phyloP scores from a whole-genome alignment of 495 filamentous ascomycete genomes.

The Cryomyces minteri region DNA sequence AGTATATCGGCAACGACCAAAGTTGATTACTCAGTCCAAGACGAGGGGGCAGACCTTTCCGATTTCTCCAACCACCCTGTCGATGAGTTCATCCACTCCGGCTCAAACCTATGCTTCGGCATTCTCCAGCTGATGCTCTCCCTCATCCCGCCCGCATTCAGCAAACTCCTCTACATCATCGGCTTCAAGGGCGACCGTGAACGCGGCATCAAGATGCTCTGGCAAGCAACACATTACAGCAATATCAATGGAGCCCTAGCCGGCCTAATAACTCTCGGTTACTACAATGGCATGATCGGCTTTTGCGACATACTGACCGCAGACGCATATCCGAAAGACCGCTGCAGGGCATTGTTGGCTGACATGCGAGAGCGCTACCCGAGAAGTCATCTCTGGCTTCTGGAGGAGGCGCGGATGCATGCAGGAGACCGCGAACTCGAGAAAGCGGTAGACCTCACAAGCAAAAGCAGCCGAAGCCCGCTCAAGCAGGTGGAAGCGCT shows the following conservation, averaged over 20 bases:
- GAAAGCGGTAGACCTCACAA: conserved; percentile 46
- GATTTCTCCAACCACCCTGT: conserved; percentile 49
- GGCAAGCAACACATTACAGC: conserved; percentile 73
- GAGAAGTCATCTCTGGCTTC: conserved; percentile 65
- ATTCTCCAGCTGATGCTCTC: conserved; percentile 69
- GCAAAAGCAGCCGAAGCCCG: conserved; percentile 36
- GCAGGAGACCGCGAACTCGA: conserved; percentile 47
- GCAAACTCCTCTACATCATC: conserved; percentile 65
- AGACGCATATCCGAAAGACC: conserved; percentile 52
- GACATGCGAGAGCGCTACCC: conserved; percentile 66
- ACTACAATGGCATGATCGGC: conserved; percentile 70
- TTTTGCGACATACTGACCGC: conserved; percentile 75
- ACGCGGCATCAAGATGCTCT: conserved; percentile 65
- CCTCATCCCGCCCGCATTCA: conserved; percentile 81
- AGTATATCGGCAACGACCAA: neutral
- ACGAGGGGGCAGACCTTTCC: conserved; percentile 18
- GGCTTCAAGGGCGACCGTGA: conserved; percentile 87
- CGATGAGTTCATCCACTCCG: conserved; percentile 78
- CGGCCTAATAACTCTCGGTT: conserved; percentile 60
- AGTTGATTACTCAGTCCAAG: conserved; percentile 1
- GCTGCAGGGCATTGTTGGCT: conserved; percentile 46
- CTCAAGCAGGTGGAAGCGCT: conserved; percentile 75
- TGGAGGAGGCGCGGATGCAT: conserved; percentile 76
- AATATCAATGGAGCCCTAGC: conserved; percentile 89
- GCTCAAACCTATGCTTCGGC: conserved; percentile 76